Percentiles rank a stretch among this genome's conserved stretches.
phyloP scores from a whole-genome alignment of 2,329 filamentous ascomycete genomes.

The Hypoxylon sp. region DNA sequence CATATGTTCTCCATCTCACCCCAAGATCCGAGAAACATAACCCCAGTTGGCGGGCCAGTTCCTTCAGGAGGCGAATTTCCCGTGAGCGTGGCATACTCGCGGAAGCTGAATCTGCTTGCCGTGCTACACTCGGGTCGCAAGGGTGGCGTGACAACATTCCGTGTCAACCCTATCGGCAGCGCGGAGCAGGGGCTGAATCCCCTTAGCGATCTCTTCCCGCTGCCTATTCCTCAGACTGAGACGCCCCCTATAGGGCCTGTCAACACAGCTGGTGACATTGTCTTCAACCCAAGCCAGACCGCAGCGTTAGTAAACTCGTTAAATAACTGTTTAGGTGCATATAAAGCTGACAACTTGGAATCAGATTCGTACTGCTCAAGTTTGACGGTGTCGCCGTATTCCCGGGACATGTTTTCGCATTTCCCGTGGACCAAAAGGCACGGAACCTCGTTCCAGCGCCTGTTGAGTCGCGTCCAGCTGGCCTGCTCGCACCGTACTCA shows the following conservation, averaged over 20 bases:
- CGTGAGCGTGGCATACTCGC: slow-evolving; percentile 40
- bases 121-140: slow-evolving; percentile 38
- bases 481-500: neutral
- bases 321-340: neutral
- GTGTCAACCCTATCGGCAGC: slow-evolving; percentile 21
- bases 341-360: neutral
- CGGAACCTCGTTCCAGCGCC: neutral
- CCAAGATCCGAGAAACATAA: slow-evolving; percentile 34
- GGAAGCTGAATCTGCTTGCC: slow-evolving; percentile 35
- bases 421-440: slow-evolving; percentile 1
- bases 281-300: slow-evolving; percentile 52
- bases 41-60: slow-evolving; percentile 34
- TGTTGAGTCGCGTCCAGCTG: slow-evolving; percentile 1
- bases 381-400: neutral
- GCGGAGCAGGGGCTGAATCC: slow-evolving; percentile 6
- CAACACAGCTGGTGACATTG: slow-evolving; percentile 52
- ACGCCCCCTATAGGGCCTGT: slow-evolving; percentile 52
- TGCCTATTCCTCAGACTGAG: slow-evolving; percentile 50
- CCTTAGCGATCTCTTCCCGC: slow-evolving; percentile 34
- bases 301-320: slow-evolving; percentile 12
- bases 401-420: neutral
- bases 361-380: neutral
- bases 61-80: slow-evolving; percentile 43
- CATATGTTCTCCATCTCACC: slow-evolving; percentile 40
- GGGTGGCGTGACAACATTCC: slow-evolving; percentile 39